A percentile compares a stretch with the other conserved stretches of the same genome.
Conservation (phyloP, 2,329 filamentous ascomycete genomes). For the Sporothrix luriei region DNA sequence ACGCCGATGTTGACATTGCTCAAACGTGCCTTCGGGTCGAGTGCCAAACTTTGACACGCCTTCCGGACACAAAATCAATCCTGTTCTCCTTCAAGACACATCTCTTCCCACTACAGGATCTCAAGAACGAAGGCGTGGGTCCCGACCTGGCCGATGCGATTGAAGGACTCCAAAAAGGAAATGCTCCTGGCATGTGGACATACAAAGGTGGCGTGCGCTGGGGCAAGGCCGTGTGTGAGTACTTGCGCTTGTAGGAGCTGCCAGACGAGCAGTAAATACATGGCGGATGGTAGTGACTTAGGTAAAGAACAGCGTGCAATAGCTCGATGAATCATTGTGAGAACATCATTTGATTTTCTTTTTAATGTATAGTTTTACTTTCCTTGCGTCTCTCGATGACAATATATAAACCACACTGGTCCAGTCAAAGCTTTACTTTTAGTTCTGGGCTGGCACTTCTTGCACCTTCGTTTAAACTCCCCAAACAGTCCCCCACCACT, state of each 20-base stretch:
- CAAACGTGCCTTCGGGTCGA: constrained; percentile 52
- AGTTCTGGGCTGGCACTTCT: not conserved
- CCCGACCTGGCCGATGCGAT: constrained; percentile 54
- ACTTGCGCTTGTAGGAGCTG: constrained; percentile 44
- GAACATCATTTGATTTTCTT: not conserved
- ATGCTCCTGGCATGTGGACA: constrained; percentile 56
- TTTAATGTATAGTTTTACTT: not conserved
- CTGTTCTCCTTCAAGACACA: constrained; percentile 62
- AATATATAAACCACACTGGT: not conserved
- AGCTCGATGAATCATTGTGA: not conserved
- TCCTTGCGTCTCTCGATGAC: not conserved
- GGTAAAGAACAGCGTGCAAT: not conserved
- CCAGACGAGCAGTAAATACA: not conserved
- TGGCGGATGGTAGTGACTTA: not conserved
- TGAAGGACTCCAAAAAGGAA: constrained; percentile 54
- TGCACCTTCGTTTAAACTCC: too few relatives aligned
- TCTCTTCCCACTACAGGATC: constrained; percentile 51
- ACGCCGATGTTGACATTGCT: constrained; percentile 47
- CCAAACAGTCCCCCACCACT: not conserved
- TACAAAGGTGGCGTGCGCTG: constrained; percentile 56
- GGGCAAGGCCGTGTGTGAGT: constrained; percentile 52
- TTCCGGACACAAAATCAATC: constrained; percentile 51
- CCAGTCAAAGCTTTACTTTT: not conserved
- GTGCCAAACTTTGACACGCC: constrained; percentile 55
- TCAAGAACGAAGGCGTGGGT: constrained; percentile 55